Conservation (phyloP, 208 protist species). For the Acanthamoeba sp. region DNA sequence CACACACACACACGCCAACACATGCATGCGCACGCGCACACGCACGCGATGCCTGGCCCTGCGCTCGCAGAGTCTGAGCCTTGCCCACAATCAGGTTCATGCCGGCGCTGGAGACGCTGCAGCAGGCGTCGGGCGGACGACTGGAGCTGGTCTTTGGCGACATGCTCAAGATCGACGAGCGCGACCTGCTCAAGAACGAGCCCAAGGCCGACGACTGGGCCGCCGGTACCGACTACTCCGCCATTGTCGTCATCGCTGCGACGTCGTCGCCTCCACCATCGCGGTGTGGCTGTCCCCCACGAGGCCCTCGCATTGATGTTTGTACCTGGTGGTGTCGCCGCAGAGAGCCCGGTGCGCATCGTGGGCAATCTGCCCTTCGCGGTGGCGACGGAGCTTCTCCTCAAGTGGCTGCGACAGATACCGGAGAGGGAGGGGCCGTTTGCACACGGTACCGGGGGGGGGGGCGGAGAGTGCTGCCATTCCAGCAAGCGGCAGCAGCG, state of each 20-base stretch:
- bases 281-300: too few species aligned
- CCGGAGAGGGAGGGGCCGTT: slow-evolving; percentile 34
- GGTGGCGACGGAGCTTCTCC: slow-evolving; percentile 60
- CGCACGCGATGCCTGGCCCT: neutral
- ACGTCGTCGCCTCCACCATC: too few species aligned
- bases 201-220: slow-evolving; percentile 26
- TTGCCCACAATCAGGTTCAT: too few species aligned
- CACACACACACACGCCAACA: too few species aligned
- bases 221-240: neutral
- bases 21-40: too few species aligned
- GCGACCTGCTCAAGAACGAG: slow-evolving; percentile 46
- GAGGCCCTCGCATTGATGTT: too few species aligned
- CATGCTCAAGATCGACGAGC: slow-evolving; percentile 52
- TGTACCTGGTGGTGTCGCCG: too few species aligned
- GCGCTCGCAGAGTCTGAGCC: too few species aligned
- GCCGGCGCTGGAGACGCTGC: slow-evolving; percentile 52
- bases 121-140: neutral
- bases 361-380: slow-evolving; percentile 67
- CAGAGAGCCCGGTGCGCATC: slow-evolving; percentile 41
- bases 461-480: neutral
- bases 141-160: slow-evolving; percentile 37
- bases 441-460: neutral
- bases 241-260: too few species aligned
- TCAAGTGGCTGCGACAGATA: slow-evolving; percentile 64
- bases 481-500: neutral